Evolutionary conservation across 371 early-diverging fungal genomes (phyloP), one percentile per base, ranked within the genome.

Genomic region (Smittium mucronatum): DNA sequence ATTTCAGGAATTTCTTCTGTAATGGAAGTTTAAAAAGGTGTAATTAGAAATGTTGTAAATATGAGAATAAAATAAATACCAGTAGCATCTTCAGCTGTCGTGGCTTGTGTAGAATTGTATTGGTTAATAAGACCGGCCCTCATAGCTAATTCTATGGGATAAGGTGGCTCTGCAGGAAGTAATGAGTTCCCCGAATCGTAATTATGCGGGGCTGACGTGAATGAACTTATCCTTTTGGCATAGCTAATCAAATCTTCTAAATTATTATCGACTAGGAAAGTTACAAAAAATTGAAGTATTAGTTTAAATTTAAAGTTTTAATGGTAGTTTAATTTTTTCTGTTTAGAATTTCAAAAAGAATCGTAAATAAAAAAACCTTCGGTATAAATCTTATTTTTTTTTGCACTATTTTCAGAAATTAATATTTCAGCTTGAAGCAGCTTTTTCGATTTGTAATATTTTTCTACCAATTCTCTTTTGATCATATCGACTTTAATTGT

Each of bases 191-290:
- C 69, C 0, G 83, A 81, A 29, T 84, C 78, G 67, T 81, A 84
- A 69, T 84, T 84, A 21, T 84, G 84, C 71, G 84, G 84, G 28
- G 84, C 84, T 1, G 77, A 76, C 1, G 84, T 84, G 36, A 75
- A 84, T 67, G 74, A 73, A 69, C 83, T 80, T 31, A 84, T 74
- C 57, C 78, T 75, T 66, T 75, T 80, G 29, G 84, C 82, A 47
- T 83, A 82, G 32, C 80, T 75, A 26, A 84, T 74, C 29, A 84
- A 75, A 63, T 84, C 83, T 1, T 59, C 58, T 0, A 83, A 76
- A 29, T 73, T 70, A 2, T 78, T 74, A 30, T 73, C 65, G 1
- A 78, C 77, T 66, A 59, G 29, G 25, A n/a, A 65, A 15, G 28
- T 21, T n/a, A 30, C 1, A 63, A 0, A 30, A 29, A 0, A 30